phyloP scores from a whole-genome alignment of 441 rosid species.

The Sinapis alba region DNA sequence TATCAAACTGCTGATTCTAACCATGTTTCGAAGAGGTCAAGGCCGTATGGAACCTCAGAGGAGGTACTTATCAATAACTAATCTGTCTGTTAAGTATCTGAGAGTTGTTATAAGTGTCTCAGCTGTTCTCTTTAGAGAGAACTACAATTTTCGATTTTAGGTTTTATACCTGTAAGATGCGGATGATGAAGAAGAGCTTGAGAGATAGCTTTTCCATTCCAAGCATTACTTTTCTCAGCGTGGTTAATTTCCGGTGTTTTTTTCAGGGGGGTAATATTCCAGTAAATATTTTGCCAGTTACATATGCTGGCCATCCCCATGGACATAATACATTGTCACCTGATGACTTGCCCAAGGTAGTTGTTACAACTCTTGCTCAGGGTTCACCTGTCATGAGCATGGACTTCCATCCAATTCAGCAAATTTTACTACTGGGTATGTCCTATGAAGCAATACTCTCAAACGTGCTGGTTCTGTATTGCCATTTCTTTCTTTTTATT shows the following conservation, averaged over 20 bases:
- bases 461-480: not conserved
- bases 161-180: not conserved
- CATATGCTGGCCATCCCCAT: conserved; percentile 25
- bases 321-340: conserved; percentile 15
- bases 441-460: conserved; percentile 1
- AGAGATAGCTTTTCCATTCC: not conserved
- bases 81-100: not conserved
- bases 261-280: conserved; percentile 25
- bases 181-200: not conserved
- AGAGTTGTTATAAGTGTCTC: not conserved
- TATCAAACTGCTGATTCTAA: conserved; percentile 21
- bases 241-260: not conserved
- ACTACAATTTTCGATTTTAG: not conserved
- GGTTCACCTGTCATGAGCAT: conserved; percentile 24
- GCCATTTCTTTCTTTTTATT: conserved; percentile 13
- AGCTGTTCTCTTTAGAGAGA: not conserved
- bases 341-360: conserved; percentile 26
- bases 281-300: conserved; percentile 11
- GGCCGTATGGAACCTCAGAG: conserved; percentile 23
- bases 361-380: conserved; percentile 22
- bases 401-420: conserved; percentile 24
- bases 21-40: conserved; percentile 19
- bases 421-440: conserved; percentile 19
- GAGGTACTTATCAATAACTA: conserved; percentile 16
- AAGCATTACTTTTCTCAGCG: not conserved